Evolutionary conservation across 2,329 filamentous ascomycete genomes (phyloP), one percentile per base, ranked within the genome.

Genomic region (Aspergillus phoenicis): DNA sequence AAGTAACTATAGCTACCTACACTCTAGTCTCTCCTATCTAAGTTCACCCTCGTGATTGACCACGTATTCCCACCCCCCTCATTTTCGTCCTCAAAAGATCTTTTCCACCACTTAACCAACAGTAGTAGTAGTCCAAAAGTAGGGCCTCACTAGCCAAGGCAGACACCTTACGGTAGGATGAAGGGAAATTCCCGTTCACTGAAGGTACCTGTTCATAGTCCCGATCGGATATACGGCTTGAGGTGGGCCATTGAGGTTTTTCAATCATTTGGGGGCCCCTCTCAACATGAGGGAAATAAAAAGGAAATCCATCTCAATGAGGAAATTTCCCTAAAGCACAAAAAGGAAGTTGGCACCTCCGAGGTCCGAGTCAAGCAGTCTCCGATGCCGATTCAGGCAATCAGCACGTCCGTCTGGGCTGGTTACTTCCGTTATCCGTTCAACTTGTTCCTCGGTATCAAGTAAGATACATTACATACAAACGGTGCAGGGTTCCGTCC

Each of bases 311-410:
- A 56, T n/a, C 57, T 57, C 41, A 15, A 63, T 56, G 56, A 61
- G 51, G 58, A 60, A 65, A 62, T 64, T 61, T 58, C 53, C 51
- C 33, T 54, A 55, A 38, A 17, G 11, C 39, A 39, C 39, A 10
- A 13, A n/a, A 58, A 52, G 55, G 55, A 54, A 45, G 55, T 60
- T 65, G 61, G 61, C 51, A 55, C 55, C 66, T 65, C 66, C 66
- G 66, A 66, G 62, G 60, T 64, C 66, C 64, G 66, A 66, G 60
- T 45, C 60, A 63, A 65, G 61, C 47, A 33, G 38, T 62, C 53
- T 13, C 39, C 53, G 53, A 36, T 41, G 22, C 53, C 53, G 53
- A 47, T 56, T 47, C 26, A 56, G 53, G 52, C 24, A 55, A 30
- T 55, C 52, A 45, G 17, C 33, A 26, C 28, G 30, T 48, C 24